These are phyloP conservation scores for Yarrowia sp. DNA, from an alignment of 805 yeast species.

Conservation along the genomic window DNA sequence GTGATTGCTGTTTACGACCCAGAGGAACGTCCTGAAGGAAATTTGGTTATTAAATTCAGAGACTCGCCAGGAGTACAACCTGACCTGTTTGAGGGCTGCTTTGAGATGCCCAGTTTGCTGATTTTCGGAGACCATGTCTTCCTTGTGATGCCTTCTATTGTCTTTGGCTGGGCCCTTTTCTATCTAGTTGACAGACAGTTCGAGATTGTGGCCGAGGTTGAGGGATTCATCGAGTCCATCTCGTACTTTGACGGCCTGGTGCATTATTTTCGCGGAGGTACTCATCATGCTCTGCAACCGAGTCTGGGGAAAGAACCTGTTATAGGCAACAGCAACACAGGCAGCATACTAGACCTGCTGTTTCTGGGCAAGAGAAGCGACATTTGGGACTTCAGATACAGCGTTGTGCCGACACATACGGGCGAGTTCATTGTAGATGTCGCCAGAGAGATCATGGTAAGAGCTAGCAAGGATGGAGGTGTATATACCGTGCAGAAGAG, in stretches of 20 bases:
- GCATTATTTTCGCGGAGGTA: neutral
- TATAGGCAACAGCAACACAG: no score
- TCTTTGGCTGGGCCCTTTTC: neutral
- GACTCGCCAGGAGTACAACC: neutral
- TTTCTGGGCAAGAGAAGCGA: neutral
- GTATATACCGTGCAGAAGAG: neutral
- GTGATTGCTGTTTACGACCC: neutral
- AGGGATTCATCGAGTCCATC: neutral
- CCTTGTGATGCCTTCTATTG: neutral
- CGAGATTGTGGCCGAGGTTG: neutral
- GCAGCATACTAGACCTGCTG: neutral
- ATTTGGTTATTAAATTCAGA: no score
- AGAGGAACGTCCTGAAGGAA: neutral
- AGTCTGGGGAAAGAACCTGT: neutral
- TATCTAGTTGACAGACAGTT: neutral
- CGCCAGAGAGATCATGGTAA: neutral
- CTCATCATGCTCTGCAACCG: neutral
- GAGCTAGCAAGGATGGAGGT: neutral
- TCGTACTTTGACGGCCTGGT: neutral
- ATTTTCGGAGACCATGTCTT: neutral
- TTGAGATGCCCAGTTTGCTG: neutral
- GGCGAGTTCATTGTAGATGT: neutral
- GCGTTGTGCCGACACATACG: neutral
- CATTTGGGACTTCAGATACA: neutral
- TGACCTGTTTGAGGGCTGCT: neutral